Base-by-base conservation (phyloP, 768 basidiomycete species). In the Pulveroboletus sp. region DNA sequence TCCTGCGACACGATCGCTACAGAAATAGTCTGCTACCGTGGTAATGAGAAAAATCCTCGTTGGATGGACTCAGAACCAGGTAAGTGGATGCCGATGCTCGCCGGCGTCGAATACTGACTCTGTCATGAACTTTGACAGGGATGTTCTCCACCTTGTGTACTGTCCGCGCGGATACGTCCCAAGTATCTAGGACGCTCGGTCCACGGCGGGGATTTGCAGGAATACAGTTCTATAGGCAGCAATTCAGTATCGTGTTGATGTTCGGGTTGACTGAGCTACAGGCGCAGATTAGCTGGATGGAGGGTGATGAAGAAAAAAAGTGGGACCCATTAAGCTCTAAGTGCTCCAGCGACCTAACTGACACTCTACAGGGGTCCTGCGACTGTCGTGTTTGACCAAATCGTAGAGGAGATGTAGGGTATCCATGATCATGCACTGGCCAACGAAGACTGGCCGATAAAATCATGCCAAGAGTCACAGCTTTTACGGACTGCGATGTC, bases 191-290 rank as follows among this genome's bases (percentile, higher is more conserved):
- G 47, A 63, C 55, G 15, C 51, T 67, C 47, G 65, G 66, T 51
- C 66, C 66, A 18, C 58, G 62, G n/a, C 62, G 57, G 8, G 56
- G 63, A 37, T 68, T 59, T 30, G 66, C 61, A 4, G 61, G 60
- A 9, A 28, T 67, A 8, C 58, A 65, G 44, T 71, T 66, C 18
- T 68, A 62, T 44, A 56, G 55, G 37, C 65, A 63, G 35, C 51
- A 63, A 9, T 77, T 70, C 46, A 68, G 71, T 11, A 61, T 79
- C 24, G 64, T 76, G 32, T 52, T 79, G 44, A 67, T 64, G 44
- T 73, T 76, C 36, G 78, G 78, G 0, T 40, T 70, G 36, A 75
- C 77, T 0, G 77, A 79, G 43, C 42, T 78, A n/a, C 70, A 75
- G 47, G 76, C 76, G 0, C 72, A 75, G 37, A 67, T 77, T 15